phyloP scores from a whole-genome alignment of 225 moss, liverwort and hornwort species.

The Physcomitrellopsis africana region DNA sequence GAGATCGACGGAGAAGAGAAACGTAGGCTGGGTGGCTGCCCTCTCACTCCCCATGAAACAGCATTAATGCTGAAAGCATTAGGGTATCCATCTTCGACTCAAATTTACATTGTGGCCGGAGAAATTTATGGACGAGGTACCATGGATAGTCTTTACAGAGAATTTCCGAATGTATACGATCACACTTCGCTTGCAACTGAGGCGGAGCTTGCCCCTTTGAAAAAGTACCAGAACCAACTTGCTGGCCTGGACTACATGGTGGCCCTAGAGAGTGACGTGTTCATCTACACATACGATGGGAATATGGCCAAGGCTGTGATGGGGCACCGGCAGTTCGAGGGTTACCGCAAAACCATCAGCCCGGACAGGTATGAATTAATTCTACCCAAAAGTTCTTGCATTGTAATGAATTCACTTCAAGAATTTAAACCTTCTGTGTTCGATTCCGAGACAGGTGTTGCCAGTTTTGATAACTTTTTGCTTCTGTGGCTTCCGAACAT shows the following conservation, averaged over 20 bases:
- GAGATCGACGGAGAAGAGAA: conserved; percentile 76
- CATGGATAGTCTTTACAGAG: conserved; percentile 49
- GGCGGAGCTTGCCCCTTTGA: conserved; percentile 51
- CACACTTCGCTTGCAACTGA: conserved; percentile 62
- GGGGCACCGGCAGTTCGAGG: conserved; percentile 80
- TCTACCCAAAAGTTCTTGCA: too few relatives aligned
- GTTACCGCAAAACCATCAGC: conserved; percentile 70
- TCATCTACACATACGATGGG: conserved; percentile 77
- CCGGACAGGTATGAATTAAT: conserved; percentile 57
- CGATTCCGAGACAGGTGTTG: too few relatives aligned
- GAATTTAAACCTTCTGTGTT: too few relatives aligned
- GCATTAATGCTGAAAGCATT: conserved; percentile 61
- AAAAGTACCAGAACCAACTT: conserved; percentile 59
- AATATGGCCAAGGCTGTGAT: conserved; percentile 85
- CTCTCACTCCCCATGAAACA: conserved; percentile 72
- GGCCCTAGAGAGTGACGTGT: conserved; percentile 75
- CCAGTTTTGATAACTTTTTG: too few relatives aligned
- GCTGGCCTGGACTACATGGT: conserved; percentile 79
- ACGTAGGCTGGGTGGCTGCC: conserved; percentile 72
- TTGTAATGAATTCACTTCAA: too few relatives aligned
- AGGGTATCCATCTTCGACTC: conserved; percentile 65
- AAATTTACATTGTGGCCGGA: conserved; percentile 77
- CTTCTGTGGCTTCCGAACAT: neutral
- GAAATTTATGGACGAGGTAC: conserved; percentile 64
- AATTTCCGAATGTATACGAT: conserved; percentile 61